Conservation (phyloP, 345 rosid species). For the Cardamine occulta region DNA sequence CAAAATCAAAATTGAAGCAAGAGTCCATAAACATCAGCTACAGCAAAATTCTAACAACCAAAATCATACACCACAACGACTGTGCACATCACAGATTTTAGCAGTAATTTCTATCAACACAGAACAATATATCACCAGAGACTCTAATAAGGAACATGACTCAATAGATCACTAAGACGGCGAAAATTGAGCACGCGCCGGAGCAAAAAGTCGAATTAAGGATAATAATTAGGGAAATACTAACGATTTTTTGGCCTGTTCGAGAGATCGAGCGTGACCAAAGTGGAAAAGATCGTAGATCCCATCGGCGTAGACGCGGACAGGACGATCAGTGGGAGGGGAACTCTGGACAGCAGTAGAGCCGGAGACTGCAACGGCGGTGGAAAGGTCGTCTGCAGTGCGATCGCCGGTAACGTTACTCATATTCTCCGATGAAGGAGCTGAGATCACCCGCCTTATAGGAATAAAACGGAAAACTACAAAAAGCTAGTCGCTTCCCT, state of each 20-base stretch:
- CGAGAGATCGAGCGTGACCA: constrained; percentile 96
- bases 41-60: constrained; percentile 3
- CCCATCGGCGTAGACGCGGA: constrained; percentile 96
- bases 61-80: constrained; percentile 3
- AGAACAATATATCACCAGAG: constrained; percentile 7
- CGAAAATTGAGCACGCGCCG: background rate
- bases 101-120: background rate
- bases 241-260: constrained; percentile 88
- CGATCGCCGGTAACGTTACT: constrained; percentile 41
- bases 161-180: constrained; percentile 17
- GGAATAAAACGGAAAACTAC: constrained; percentile 13
- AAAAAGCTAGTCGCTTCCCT: constrained; percentile 37
- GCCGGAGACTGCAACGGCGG: constrained; percentile 36
- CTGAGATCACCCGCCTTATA: constrained; percentile 21
- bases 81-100: background rate
- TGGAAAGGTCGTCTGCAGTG: constrained; percentile 4
- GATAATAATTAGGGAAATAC: constrained; percentile 33
- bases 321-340: constrained; percentile 58
- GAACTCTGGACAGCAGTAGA: constrained; percentile 12
- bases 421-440: constrained; percentile 38
- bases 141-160: background rate
- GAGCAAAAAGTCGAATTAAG: background rate
- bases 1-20: background rate
- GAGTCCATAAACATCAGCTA: constrained; percentile 26
- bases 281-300: constrained; percentile 99